Evolutionary conservation across 2,329 filamentous ascomycete species (phyloP).

Genomic region (Cadophora malorum): DNA sequence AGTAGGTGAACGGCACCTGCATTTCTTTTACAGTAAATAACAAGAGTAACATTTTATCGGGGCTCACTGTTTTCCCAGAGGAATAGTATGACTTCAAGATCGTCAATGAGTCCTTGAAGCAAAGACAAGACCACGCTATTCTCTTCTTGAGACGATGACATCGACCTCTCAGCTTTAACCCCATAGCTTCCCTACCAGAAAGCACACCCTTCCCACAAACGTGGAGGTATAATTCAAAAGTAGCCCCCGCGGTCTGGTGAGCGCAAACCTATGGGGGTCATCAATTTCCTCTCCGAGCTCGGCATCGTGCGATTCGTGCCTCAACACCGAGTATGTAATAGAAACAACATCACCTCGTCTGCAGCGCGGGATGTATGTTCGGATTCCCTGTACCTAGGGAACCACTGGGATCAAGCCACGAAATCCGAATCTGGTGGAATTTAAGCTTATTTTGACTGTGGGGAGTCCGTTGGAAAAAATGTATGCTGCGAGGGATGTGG

Average conservation of each 20-base stretch:
- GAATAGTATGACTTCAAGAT: too few species aligned
- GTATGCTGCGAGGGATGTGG: background rate
- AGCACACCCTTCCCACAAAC: background rate
- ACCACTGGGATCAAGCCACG: too few species aligned
- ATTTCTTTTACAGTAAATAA: too few species aligned
- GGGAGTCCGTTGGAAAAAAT: background rate
- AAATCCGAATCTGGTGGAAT: background rate
- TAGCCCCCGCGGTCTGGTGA: background rate
- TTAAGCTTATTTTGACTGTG: conserved; percentile 3
- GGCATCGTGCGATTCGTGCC: conserved; percentile 1
- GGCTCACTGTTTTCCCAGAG: too few species aligned
- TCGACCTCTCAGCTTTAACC: too few species aligned
- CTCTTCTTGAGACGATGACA: background rate
- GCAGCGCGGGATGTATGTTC: background rate
- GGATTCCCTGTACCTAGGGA: background rate
- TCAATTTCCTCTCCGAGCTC: background rate
- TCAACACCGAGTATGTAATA: background rate
- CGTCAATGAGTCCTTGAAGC: background rate
- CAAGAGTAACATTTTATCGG: too few species aligned
- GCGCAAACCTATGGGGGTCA: background rate
- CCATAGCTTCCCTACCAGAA: too few species aligned
- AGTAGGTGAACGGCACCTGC: too few species aligned
- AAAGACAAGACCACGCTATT: background rate
- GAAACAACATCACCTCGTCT: background rate
- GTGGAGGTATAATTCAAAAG: background rate